Percentiles rank a stretch among this genome's conserved stretches.
Conservation (phyloP, 2,329 filamentous ascomycete species). For the Pseudocercospora fijiensis region DNA sequence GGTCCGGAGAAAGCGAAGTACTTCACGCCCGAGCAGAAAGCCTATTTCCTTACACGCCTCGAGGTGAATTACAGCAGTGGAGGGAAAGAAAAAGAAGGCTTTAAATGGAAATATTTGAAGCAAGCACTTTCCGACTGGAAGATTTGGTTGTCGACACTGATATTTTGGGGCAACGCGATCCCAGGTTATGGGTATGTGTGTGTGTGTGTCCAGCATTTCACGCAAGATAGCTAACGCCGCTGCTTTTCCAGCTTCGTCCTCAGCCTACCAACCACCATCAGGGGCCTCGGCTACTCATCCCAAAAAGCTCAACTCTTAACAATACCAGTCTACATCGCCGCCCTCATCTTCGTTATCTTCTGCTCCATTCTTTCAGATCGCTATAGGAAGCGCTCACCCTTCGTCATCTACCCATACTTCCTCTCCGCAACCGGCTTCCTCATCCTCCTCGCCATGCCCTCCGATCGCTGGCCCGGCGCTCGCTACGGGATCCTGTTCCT, state of each 20-base stretch:
- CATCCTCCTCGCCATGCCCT: background rate
- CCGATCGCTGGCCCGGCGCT: background rate
- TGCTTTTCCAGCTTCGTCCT: background rate
- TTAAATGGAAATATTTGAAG: background rate
- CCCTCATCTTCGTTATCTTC: background rate
- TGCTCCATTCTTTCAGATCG: background rate
- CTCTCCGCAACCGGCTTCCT: background rate
- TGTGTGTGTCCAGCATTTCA: background rate
- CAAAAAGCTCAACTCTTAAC: background rate
- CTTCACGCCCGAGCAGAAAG: background rate
- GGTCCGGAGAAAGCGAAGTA: background rate
- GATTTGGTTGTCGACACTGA: background rate
- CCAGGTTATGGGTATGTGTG: background rate
- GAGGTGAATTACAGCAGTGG: background rate
- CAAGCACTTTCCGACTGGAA: background rate
- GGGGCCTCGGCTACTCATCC: background rate
- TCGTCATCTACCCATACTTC: background rate
- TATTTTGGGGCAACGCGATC: background rate
- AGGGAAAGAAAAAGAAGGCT: background rate
- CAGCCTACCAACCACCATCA: background rate
- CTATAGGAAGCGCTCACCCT: background rate
- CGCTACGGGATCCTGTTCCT: background rate
- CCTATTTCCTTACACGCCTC: background rate
- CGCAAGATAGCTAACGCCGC: background rate
- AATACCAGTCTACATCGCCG: background rate